These are phyloP conservation scores for Colletotrichum euphorbiae DNA, from an alignment of 2,329 filamentous ascomycete genomes.

Conservation along the genomic window DNA sequence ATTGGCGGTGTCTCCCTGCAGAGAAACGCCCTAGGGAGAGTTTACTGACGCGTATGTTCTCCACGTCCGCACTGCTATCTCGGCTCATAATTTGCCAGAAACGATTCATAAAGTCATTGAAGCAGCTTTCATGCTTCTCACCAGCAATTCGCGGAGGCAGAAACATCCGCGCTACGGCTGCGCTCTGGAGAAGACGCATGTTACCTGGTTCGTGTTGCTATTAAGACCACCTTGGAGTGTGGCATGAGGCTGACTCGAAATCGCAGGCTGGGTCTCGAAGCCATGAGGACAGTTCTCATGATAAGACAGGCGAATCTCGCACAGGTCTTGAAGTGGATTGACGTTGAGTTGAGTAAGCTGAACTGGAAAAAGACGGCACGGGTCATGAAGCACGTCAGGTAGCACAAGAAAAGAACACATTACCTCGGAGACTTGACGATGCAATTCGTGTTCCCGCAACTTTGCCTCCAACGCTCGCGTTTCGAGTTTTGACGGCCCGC, in stretches of 20 bases:
- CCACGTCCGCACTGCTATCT: neutral
- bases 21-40: slow-evolving; percentile 65
- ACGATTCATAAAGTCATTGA: slow-evolving; percentile 75
- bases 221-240: too few relatives aligned
- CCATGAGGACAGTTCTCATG: slow-evolving; percentile 14
- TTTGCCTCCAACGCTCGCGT: neutral
- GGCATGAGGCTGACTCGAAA: neutral
- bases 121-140: slow-evolving; percentile 73
- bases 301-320: slow-evolving; percentile 34
- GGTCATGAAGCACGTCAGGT: slow-evolving; percentile 7
- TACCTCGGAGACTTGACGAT: neutral
- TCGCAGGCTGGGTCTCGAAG: slow-evolving; percentile 35
- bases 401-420: neutral
- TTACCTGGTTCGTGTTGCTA: slow-evolving; percentile 65
- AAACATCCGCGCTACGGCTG: slow-evolving; percentile 67
- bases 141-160: slow-evolving; percentile 60
- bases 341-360: slow-evolving; percentile 20
- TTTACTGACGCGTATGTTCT: slow-evolving; percentile 72
- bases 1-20: slow-evolving; percentile 68
- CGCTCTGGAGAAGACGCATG: slow-evolving; percentile 69
- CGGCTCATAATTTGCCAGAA: slow-evolving; percentile 51
- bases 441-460: neutral
- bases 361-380: slow-evolving; percentile 26
- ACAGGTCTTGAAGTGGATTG: slow-evolving; percentile 30
- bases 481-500: too few relatives aligned